Conservation (phyloP, 2,329 filamentous ascomycete species). For the Penicillium sp. region DNA sequence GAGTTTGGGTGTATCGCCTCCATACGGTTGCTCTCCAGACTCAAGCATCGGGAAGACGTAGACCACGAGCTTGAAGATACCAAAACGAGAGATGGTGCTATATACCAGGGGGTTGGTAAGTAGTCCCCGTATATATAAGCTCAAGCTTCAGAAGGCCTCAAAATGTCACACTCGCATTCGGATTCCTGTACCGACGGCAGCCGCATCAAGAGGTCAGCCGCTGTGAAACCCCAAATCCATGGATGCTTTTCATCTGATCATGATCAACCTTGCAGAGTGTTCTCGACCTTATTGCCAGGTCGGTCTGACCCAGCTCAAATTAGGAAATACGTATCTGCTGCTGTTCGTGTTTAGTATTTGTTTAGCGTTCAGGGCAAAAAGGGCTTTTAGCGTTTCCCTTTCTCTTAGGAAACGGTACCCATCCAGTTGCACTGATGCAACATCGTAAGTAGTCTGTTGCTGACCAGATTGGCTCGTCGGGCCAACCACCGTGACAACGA, state of each 20-base stretch:
- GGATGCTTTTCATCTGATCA: constrained; percentile 33
- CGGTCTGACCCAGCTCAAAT: not conserved
- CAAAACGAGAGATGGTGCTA: not conserved
- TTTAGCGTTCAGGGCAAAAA: constrained; percentile 2
- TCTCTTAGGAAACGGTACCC: constrained; percentile 7
- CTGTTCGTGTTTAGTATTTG: constrained; percentile 7
- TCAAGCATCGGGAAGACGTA: constrained; percentile 27
- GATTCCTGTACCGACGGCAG: constrained; percentile 30
- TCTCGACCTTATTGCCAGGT: not conserved
- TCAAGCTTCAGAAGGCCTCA: constrained; percentile 16
- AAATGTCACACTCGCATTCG: constrained; percentile 28
- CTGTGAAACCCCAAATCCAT: constrained; percentile 32
- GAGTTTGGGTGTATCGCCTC: constrained; percentile 31
- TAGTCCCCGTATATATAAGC: constrained; percentile 16
- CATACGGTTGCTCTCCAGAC: constrained; percentile 9
- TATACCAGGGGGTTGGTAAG: not conserved
- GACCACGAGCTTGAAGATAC: not conserved
- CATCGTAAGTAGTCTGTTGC: constrained; percentile 15
- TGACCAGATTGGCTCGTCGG: not conserved
- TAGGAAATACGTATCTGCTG: constrained; percentile 3
- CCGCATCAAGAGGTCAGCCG: constrained; percentile 36
- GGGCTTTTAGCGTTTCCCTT: not conserved
- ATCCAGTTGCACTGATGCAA: constrained; percentile 24
- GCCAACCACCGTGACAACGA: not conserved
- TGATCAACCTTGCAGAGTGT: constrained; percentile 30